Evolutionary conservation across 352 stramenopile genomes (phyloP).

Genomic region (Phytophthora idaei): DNA sequence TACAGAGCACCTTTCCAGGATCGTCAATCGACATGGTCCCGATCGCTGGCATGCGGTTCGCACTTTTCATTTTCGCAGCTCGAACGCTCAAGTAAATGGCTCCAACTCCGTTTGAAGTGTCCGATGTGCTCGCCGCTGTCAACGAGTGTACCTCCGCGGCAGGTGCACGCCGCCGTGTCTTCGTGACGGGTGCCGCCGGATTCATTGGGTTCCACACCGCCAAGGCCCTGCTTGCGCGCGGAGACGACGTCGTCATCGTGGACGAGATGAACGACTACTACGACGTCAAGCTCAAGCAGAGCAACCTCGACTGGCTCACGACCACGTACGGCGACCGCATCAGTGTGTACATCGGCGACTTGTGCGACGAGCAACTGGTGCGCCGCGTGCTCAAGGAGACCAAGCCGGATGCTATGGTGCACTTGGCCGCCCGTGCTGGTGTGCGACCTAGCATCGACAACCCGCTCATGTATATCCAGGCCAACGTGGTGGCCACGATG

Average conservation of each 20-base stretch:
- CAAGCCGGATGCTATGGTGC: slow-evolving; percentile 87
- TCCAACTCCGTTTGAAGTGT: slow-evolving; percentile 26
- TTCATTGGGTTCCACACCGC: slow-evolving; percentile 98
- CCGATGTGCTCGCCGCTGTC: slow-evolving; percentile 14
- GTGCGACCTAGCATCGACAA: slow-evolving; percentile 98
- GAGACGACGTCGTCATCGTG: slow-evolving; percentile 94
- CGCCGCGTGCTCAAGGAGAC: slow-evolving; percentile 89
- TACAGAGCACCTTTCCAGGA: slow-evolving; percentile 2
- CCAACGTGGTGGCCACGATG: slow-evolving; percentile 95
- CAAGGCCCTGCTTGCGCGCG: slow-evolving; percentile 82
- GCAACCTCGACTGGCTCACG: slow-evolving; percentile 91
- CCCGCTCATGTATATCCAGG: slow-evolving; percentile 98
- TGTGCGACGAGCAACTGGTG: slow-evolving; percentile 95
- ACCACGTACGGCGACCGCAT: slow-evolving; percentile 65
- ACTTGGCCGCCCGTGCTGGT: slow-evolving; percentile 96
- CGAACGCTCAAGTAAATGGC: slow-evolving; percentile 9
- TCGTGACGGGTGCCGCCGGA: slow-evolving; percentile 94
- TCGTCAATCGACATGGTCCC: neutral
- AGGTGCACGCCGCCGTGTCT: slow-evolving; percentile 27
- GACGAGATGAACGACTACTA: slow-evolving; percentile 99
- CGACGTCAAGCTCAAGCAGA: slow-evolving; percentile 96
- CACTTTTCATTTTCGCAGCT: slow-evolving; percentile 11
- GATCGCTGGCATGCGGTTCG: neutral
- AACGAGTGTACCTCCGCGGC: neutral
- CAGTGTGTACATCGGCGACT: slow-evolving; percentile 89